These are phyloP conservation scores for Diaporthe australafricana DNA, from an alignment of 2,329 filamentous ascomycete species.

Conservation along the genomic window DNA sequence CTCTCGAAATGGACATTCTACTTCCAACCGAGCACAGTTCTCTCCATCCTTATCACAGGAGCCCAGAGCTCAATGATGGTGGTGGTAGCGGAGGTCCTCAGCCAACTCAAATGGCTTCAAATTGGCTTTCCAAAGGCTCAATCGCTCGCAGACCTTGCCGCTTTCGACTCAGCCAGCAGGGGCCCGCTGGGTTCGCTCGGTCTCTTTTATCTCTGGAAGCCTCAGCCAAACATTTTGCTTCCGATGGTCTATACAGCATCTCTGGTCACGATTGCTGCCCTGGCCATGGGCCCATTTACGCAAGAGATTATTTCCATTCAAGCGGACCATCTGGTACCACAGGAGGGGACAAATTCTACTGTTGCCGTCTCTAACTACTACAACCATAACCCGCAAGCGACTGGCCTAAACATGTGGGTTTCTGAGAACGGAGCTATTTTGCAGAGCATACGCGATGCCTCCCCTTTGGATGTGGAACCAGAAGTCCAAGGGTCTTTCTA, in stretches of 20 bases:
- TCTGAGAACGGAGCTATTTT: neutral
- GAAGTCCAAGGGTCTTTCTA: neutral
- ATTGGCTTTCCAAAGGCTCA: neutral
- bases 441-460: neutral
- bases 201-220: neutral
- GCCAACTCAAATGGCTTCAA: neutral
- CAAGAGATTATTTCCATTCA: neutral
- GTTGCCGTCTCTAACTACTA: neutral
- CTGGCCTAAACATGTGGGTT: neutral
- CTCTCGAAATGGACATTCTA: neutral
- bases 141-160: neutral
- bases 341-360: neutral
- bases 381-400: neutral
- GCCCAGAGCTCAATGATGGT: neutral
- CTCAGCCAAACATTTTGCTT: neutral
- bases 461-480: neutral
- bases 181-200: neutral
- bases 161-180: neutral
- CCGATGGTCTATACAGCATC: constrained; percentile 2
- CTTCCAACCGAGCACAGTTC: neutral
- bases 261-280: neutral
- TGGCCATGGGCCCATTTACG: neutral
- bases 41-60: neutral
- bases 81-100: neutral
- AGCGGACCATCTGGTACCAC: neutral